Evolutionary conservation across 1,284 basidiomycete species (phyloP).

Genomic region (Hemileia vastatrix): DNA sequence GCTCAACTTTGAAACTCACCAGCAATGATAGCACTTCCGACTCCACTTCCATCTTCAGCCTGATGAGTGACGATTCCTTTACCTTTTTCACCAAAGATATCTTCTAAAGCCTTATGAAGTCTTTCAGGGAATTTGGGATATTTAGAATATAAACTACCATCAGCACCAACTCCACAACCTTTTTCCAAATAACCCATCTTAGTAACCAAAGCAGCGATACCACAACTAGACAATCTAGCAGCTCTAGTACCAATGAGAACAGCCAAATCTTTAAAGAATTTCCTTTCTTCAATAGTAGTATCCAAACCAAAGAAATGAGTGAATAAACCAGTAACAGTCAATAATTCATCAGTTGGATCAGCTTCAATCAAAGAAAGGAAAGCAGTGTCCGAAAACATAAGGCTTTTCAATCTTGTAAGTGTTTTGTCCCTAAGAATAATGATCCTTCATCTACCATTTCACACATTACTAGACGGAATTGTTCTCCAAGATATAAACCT

Average conservation of each 20-base stretch:
- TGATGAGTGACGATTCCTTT: conserved; percentile 35
- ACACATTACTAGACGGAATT: conserved; percentile 40
- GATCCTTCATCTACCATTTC: conserved; percentile 40
- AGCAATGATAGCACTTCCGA: conserved; percentile 41
- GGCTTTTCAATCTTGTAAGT: conserved; percentile 93
- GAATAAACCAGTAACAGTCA: conserved; percentile 40
- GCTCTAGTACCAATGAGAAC: conserved; percentile 37
- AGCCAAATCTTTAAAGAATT: conserved; percentile 52
- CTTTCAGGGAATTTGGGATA: conserved; percentile 40
- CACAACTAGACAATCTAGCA: conserved; percentile 39
- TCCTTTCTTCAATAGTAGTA: conserved; percentile 38
- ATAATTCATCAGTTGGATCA: conserved; percentile 42
- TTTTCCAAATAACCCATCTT: conserved; percentile 40
- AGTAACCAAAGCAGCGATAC: conserved; percentile 38
- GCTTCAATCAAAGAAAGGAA: conserved; percentile 39
- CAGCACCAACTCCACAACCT: conserved; percentile 38
- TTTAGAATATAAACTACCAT: conserved; percentile 39
- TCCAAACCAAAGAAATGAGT: conserved; percentile 43
- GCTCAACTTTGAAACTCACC: conserved; percentile 3
- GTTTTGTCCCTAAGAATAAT: conserved; percentile 44
- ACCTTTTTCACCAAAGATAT: conserved; percentile 40
- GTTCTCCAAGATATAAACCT: conserved; percentile 41
- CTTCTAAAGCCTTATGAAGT: conserved; percentile 39
- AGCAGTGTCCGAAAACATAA: conserved; percentile 57
- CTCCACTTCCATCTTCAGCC: conserved; percentile 41